Conservation (phyloP, 306 rosid species). For the Fragaria iinumae region DNA sequence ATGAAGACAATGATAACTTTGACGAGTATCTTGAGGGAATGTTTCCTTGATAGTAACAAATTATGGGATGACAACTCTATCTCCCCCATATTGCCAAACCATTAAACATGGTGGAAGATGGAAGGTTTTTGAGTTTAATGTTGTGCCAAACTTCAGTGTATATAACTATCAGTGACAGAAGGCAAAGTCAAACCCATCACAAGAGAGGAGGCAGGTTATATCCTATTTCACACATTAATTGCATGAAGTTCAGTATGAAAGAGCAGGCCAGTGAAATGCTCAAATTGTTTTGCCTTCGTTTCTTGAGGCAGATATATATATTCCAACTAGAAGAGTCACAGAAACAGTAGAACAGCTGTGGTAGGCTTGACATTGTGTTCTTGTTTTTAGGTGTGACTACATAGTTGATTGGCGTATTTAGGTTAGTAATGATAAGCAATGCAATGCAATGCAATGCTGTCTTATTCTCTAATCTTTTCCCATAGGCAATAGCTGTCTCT, state of each 20-base stretch:
- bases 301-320: background rate
- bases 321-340: background rate
- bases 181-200: background rate
- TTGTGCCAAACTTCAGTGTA: background rate
- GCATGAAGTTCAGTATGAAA: background rate
- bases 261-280: background rate
- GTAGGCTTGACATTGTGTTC: background rate
- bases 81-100: background rate
- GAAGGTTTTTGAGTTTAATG: background rate
- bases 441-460: background rate
- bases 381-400: background rate
- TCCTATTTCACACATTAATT: background rate
- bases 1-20: slow-evolving; percentile 49
- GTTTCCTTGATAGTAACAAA: slow-evolving; percentile 59
- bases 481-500: background rate
- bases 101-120: background rate
- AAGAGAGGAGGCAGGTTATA: background rate
- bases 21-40: slow-evolving; percentile 82
- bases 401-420: background rate
- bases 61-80: background rate
- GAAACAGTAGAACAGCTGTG: background rate
- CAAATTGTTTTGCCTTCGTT: background rate
- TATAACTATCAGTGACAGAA: background rate
- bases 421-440: background rate
- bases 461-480: background rate